A percentile compares a stretch with the other conserved stretches of the same genome.
These are phyloP conservation scores for Mucor saturninus DNA, from an alignment of 371 early-diverging fungal genomes.

Conservation along the genomic window DNA sequence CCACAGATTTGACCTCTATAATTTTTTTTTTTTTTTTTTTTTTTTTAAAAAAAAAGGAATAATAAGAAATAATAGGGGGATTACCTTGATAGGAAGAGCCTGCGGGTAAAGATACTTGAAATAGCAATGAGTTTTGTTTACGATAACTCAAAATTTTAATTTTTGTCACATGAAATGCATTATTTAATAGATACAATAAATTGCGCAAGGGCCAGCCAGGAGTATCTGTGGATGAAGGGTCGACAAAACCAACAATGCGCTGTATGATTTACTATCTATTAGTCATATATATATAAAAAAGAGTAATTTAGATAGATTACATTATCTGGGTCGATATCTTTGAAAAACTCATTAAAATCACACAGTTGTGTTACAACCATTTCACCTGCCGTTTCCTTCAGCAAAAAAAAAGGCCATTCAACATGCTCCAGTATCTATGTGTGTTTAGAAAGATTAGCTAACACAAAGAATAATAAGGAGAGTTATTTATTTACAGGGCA, in stretches of 20 bases:
- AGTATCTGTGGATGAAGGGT: conserved; percentile 70
- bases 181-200: conserved; percentile 68
- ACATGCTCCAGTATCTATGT: background rate
- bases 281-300: background rate
- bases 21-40: background rate
- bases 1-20: conserved; percentile 67
- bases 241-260: conserved; percentile 75
- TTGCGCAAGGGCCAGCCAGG: conserved; percentile 95
- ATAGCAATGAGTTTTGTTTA: conserved; percentile 41
- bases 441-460: background rate
- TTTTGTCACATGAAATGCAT: conserved; percentile 43
- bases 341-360: conserved; percentile 37
- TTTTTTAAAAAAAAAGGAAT: background rate
- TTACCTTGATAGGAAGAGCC: conserved; percentile 11
- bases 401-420: conserved; percentile 13
- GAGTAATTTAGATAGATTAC: background rate
- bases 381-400: conserved; percentile 3
- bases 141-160: conserved; percentile 79
- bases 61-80: background rate
- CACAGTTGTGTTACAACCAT: conserved; percentile 30
- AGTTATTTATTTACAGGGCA: background rate
- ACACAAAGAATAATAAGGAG: background rate
- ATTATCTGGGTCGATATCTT: conserved; percentile 20
- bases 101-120: conserved; percentile 31
- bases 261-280: background rate